Evolutionary conservation across 2,329 filamentous ascomycete genomes (phyloP).

Genomic region (Atkinsonella texensis): DNA sequence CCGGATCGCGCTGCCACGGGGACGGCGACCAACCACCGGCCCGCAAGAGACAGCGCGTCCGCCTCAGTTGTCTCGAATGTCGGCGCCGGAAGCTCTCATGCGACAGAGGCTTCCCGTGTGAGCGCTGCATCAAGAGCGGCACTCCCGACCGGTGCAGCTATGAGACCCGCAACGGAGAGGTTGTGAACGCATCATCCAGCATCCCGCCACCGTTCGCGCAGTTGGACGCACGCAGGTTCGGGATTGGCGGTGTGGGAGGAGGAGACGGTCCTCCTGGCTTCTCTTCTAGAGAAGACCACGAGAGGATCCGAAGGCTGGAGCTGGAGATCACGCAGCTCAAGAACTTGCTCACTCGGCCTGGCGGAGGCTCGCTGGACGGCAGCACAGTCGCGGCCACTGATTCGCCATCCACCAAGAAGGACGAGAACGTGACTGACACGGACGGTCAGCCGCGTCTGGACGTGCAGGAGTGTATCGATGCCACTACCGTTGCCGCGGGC

Average conservation of each 20-base stretch:
- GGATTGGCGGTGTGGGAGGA: conserved; percentile 18
- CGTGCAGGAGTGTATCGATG: conserved; percentile 28
- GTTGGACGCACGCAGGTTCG: conserved; percentile 28
- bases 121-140: conserved; percentile 50
- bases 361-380: conserved; percentile 32
- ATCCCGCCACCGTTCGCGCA: conserved; percentile 30
- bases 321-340: conserved; percentile 47
- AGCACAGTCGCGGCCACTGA: conserved; percentile 35
- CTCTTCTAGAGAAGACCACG: conserved; percentile 34
- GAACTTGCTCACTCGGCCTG: conserved; percentile 34
- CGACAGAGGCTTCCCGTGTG: conserved; percentile 48
- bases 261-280: conserved; percentile 18
- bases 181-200: conserved; percentile 35
- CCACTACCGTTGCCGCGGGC: conserved; percentile 24
- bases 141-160: conserved; percentile 49
- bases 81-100: conserved; percentile 49
- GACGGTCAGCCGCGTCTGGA: conserved; percentile 22
- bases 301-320: conserved; percentile 47
- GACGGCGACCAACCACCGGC: conserved; percentile 25
- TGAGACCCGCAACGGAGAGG: conserved; percentile 41
- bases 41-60: conserved; percentile 46
- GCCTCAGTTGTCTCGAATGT: conserved; percentile 48
- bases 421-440: conserved; percentile 21
- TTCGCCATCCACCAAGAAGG: conserved; percentile 34
- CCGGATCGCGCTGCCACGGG: conserved; percentile 15